Conservation (phyloP, 805 yeast species). For the Priceomyces carsonii region DNA sequence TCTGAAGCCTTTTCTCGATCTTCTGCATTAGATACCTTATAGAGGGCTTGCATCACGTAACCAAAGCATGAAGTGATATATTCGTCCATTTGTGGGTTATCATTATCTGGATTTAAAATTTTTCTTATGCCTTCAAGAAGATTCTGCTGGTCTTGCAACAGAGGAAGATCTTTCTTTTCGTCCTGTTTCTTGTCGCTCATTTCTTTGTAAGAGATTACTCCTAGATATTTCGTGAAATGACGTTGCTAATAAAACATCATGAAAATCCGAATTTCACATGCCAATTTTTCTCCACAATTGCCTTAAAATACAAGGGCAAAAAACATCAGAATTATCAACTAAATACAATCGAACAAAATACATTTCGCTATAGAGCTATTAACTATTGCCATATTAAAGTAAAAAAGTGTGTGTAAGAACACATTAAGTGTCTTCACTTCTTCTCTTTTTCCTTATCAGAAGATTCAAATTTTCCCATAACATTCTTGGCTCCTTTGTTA, state of each 20-base stretch:
- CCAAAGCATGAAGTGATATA: slow-evolving; percentile 26
- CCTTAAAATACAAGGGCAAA: too few relatives aligned
- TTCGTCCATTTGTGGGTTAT: slow-evolving; percentile 26
- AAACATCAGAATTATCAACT: not conserved
- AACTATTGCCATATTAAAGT: not conserved
- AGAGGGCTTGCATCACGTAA: slow-evolving; percentile 25
- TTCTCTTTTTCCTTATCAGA: not conserved
- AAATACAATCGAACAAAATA: not conserved
- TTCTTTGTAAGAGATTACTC: not conserved
- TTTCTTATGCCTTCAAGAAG: slow-evolving; percentile 5
- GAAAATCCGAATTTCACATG: too few relatives aligned
- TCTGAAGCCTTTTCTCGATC: slow-evolving; percentile 34
- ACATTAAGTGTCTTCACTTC: not conserved
- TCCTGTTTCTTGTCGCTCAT: slow-evolving; percentile 1
- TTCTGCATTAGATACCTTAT: slow-evolving; percentile 30
- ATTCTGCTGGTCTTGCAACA: slow-evolving; percentile 3
- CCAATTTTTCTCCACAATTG: too few relatives aligned
- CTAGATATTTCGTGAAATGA: too few relatives aligned
- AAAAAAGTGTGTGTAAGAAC: not conserved
- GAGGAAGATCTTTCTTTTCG: slow-evolving; percentile 9
- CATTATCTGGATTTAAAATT: slow-evolving; percentile 29
- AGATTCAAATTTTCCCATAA: slow-evolving; percentile 11
- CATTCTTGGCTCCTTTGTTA: slow-evolving; percentile 8
- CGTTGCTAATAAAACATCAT: too few relatives aligned
- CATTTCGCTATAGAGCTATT: not conserved